phyloP scores from a whole-genome alignment of 73 alveolate genomes.

The Paramecium caudatum region DNA sequence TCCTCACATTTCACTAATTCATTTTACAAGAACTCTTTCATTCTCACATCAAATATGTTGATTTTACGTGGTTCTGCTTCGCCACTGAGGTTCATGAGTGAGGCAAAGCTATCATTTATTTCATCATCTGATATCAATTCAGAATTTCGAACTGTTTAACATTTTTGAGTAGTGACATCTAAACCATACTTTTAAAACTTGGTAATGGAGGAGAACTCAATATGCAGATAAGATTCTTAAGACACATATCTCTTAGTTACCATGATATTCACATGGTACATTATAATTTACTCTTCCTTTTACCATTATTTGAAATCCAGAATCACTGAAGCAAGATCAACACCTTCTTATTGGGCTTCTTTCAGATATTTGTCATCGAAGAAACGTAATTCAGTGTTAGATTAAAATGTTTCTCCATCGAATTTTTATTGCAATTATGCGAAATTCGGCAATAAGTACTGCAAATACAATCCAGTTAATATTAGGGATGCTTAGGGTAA shows the following conservation, averaged over 20 bases:
- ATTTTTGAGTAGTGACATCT: background rate
- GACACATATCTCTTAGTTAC: conserved; percentile 1
- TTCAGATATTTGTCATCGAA: conserved; percentile 13
- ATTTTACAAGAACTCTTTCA: conserved; percentile 22
- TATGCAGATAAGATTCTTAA: background rate
- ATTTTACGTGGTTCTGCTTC: conserved; percentile 23
- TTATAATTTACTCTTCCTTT: background rate
- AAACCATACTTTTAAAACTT: background rate
- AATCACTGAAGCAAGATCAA: background rate
- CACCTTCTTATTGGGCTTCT: background rate
- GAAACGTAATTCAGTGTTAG: conserved; percentile 2
- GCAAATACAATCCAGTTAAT: conserved; percentile 7
- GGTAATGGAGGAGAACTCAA: conserved; percentile 12
- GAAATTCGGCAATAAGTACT: background rate
- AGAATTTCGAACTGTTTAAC: background rate
- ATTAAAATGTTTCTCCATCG: background rate
- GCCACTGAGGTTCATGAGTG: conserved; percentile 12
- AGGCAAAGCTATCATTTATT: conserved; percentile 40
- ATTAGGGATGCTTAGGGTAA: conserved; percentile 13
- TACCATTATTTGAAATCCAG: conserved; percentile 37
- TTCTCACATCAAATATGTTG: conserved; percentile 24
- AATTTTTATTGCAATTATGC: background rate
- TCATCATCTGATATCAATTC: conserved; percentile 1
- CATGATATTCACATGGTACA: background rate
- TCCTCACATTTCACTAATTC: conserved; percentile 28